Base-by-base conservation (phyloP, 306 rosid genomes). In the Quercus parvula region DNA sequence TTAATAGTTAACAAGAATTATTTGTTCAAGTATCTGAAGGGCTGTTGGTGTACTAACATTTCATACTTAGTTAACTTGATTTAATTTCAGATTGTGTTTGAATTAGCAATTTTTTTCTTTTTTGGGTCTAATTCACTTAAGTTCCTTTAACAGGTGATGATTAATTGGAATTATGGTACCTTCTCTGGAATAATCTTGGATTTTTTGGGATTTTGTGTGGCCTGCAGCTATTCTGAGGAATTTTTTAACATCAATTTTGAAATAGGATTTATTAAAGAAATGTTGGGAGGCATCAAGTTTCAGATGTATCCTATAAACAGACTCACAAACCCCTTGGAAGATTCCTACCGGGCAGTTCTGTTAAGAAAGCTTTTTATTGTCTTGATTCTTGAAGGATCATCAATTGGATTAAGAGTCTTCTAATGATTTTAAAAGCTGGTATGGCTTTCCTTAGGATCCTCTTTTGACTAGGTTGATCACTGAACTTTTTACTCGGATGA, bases 371-470 rank as follows among this genome's bases (percentile, higher is more conserved):
- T 94, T 5, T 77, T 90, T 85, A 35, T 5, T 58, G 81, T 35
- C 8, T 5, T 35, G 7, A 35, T 35, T 92, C 64, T 82, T 92
- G 88, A 88, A 87, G 77, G 82, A 79, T 77, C 85, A 78, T 52
- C 86, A 83, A 80, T 76, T 86, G 20, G 80, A 79, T 67, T 97
- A 92, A 76, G 90, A 85, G n/a, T 84, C 78, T 7, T 92, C 91
- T 83, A 77, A 63, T 46, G 91, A 91, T 87, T 92, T 88, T 67
- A 88, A 76, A 71, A 85, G 76, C n/a, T 86, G 89, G 71, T 87
- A 92, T 80, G 97, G 97, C n/a, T 90, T 90, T 78, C 97, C 97
- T 12, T 84, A 83, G 41, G 81, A 76, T 81, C 61, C 79, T 19
- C 59, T 92, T 22, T 66, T 91, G 84, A 83, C 70, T 83, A 80